These are phyloP conservation scores for Schizonepeta tenuifolia DNA, from an alignment of 257 asterid species.

Conservation along the genomic window DNA sequence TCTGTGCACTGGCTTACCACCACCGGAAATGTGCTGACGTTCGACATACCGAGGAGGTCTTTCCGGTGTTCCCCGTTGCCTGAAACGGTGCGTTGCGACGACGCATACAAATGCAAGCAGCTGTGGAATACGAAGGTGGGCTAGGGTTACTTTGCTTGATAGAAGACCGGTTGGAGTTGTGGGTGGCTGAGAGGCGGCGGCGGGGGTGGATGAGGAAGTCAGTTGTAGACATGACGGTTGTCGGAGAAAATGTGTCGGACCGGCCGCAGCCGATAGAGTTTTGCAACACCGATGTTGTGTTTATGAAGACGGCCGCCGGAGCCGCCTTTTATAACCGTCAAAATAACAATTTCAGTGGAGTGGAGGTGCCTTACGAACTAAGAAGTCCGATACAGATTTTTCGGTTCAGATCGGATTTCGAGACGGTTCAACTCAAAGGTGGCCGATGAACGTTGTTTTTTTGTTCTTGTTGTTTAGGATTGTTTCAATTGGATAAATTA, in stretches of 20 bases:
- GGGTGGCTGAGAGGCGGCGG: neutral
- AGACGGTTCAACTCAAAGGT: neutral
- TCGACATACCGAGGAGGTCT: neutral
- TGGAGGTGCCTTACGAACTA: neutral
- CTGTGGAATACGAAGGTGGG: neutral
- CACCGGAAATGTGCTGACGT: neutral
- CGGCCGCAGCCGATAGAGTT: neutral
- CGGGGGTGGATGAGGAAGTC: neutral
- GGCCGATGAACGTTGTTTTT: neutral
- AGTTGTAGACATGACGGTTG: neutral
- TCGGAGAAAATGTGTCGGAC: neutral
- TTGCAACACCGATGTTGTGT: neutral
- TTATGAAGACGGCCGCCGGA: neutral
- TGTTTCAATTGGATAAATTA: too few species aligned
- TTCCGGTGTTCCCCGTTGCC: neutral
- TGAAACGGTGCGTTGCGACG: neutral
- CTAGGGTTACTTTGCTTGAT: neutral
- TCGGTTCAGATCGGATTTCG: neutral
- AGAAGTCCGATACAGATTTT: neutral
- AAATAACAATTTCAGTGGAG: neutral
- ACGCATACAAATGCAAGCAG: neutral
- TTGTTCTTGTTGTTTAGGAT: too few species aligned
- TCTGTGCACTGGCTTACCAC: neutral
- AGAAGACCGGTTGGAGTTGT: neutral
- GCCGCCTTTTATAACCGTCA: neutral